Evolutionary conservation across 495 filamentous ascomycete genomes (phyloP).

Genomic region (Mytilinidion resinicola): DNA sequence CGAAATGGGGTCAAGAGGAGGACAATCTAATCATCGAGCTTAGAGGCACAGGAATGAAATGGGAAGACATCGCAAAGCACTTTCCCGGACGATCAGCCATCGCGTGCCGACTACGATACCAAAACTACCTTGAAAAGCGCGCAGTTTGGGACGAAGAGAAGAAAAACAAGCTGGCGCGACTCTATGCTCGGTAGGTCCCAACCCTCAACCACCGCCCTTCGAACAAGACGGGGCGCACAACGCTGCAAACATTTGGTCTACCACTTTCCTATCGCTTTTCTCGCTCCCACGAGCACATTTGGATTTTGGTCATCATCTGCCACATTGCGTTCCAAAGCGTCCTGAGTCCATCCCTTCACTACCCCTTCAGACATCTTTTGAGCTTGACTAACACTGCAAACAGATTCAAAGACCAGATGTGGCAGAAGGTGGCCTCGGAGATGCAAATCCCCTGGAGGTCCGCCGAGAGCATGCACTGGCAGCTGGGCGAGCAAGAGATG

Average conservation of each 20-base stretch:
- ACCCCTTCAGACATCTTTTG: not conserved
- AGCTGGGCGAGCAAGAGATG: slow-evolving; percentile 89
- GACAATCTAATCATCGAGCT: slow-evolving; percentile 85
- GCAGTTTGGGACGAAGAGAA: slow-evolving; percentile 95
- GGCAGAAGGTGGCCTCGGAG: slow-evolving; percentile 86
- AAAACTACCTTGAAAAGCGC: slow-evolving; percentile 89
- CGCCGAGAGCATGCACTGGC: slow-evolving; percentile 97
- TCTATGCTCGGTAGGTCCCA: slow-evolving; percentile 82
- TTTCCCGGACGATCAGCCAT: slow-evolving; percentile 87
- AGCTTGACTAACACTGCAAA: slow-evolving; percentile 7
- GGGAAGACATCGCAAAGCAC: slow-evolving; percentile 92
- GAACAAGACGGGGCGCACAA: not conserved
- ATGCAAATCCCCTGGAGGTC: slow-evolving; percentile 96
- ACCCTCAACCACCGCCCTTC: slow-evolving; percentile 2
- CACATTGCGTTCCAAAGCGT: not conserved
- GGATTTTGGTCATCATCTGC: slow-evolving; percentile 1
- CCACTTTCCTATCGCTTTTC: not conserved
- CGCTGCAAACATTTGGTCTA: slow-evolving; percentile 14
- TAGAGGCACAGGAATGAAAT: slow-evolving; percentile 85
- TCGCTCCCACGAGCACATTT: slow-evolving; percentile 1
- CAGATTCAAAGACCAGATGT: slow-evolving; percentile 97
- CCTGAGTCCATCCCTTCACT: slow-evolving; percentile 1
- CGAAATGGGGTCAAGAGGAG: slow-evolving; percentile 91
- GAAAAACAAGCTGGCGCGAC: slow-evolving; percentile 88
- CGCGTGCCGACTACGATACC: slow-evolving; percentile 90